Base-by-base conservation (phyloP, 768 basidiomycete genomes). In the Psilocybe sp. region DNA sequence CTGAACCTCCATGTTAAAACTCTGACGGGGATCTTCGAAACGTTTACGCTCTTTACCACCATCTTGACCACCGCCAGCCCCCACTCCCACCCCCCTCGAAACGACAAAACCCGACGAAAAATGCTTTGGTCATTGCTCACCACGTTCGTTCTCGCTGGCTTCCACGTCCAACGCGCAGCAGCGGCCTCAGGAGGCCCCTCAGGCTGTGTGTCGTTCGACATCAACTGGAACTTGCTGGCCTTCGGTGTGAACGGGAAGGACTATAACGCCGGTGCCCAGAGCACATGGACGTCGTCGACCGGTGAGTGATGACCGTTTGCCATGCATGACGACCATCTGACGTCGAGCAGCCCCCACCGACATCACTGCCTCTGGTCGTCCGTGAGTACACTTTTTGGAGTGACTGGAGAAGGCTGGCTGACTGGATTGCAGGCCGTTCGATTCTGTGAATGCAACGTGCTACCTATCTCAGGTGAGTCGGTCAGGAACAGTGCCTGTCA, bases 191-290 rank as follows among this genome's bases (percentile, higher is more conserved):
- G 50, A 19, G 60, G 61, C n/a, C 64, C 64, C n/a, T 49, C 64
- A 14, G 56, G 57, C 16, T 96, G 93, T 63, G 73, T 92, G 35
- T 79, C 85, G 16, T 94, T 95, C 62, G 93, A 96, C 62, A 60
- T 74, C 38, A 72, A 69, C 58, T 93, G 86, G 83, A 92, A 95
- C 66, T 78, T 98, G 46, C 81, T 91, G 46, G 89, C 86, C 16
- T 91, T 98, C 64, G 90, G 89, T 47, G 80, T 91, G 53, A 80
- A 85, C 49, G 85, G 83, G 51, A 86, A 89, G 60, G 94, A 97
- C 67, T 94, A 87, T 72, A 83, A 80, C 57, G 84, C 89, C 44
- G 90, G 92, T 11, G 70, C 80, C 3, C 81, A 84, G 59, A 74
- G 77, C 58, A 73, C 78, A 4, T 97, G 92, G 92, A 63, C 72